These are phyloP conservation scores for Penicillium hesseltinei DNA, from an alignment of 2,329 filamentous ascomycete species.

Conservation along the genomic window DNA sequence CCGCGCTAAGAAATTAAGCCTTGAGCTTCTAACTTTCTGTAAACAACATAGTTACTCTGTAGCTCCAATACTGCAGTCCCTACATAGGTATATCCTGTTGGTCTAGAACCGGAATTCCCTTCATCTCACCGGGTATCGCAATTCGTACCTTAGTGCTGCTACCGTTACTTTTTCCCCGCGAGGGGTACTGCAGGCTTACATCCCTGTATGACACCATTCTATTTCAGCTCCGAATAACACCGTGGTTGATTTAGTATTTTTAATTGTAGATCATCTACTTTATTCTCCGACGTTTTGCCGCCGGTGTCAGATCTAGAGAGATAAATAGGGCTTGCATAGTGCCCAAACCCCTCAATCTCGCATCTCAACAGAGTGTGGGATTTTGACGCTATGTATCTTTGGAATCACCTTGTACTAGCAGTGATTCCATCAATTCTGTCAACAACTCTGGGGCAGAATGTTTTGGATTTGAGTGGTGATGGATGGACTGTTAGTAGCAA, in stretches of 20 bases:
- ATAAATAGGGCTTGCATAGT: not conserved
- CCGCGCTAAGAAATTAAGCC: not conserved
- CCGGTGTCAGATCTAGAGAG: not conserved
- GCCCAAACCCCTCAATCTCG: not conserved
- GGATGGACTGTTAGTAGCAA: slow-evolving; percentile 49
- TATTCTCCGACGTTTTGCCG: not conserved
- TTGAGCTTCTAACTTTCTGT: not conserved
- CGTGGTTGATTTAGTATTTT: not conserved
- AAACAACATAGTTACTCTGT: too few relatives aligned
- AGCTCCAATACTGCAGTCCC: too few relatives aligned
- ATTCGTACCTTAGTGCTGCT: slow-evolving; percentile 14
- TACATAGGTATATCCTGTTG: too few relatives aligned
- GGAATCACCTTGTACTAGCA: slow-evolving; percentile 15
- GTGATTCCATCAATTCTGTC: slow-evolving; percentile 18
- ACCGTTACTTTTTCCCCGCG: slow-evolving; percentile 21
- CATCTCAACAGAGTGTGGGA: too few relatives aligned
- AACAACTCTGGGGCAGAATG: slow-evolving; percentile 26
- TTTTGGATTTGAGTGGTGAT: slow-evolving; percentile 44
- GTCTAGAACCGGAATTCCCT: slow-evolving; percentile 1
- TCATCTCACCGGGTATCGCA: not conserved
- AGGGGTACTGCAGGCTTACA: not conserved
- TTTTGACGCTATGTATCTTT: slow-evolving; percentile 19
- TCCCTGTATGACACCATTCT: not conserved
- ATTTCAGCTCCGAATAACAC: not conserved
- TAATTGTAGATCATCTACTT: not conserved